Evolutionary conservation across 2,329 filamentous ascomycete genomes (phyloP).

Genomic region (Fusarium buxicola): DNA sequence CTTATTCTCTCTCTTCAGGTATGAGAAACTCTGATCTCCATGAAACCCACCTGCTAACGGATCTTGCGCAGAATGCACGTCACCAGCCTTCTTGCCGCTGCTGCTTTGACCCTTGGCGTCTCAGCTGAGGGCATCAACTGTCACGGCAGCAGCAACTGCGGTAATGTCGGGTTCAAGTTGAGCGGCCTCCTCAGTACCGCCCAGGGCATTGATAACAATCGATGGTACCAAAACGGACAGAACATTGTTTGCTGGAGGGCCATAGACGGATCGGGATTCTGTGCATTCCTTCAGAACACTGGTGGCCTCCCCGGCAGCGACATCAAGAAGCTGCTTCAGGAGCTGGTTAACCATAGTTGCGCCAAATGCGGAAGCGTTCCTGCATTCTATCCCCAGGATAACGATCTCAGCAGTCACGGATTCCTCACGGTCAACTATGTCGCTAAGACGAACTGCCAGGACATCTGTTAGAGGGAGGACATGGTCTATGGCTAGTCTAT

Average conservation of each 20-base stretch:
- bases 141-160: background rate
- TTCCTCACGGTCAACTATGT: background rate
- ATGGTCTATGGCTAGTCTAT: background rate
- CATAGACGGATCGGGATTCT: background rate
- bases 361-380: background rate
- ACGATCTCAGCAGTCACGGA: slow-evolving; percentile 11
- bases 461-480: too few species aligned
- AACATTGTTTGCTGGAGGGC: background rate
- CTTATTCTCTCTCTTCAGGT: too few species aligned
- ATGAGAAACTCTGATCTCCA: too few species aligned
- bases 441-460: background rate
- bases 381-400: background rate
- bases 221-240: background rate
- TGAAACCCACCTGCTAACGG: too few species aligned
- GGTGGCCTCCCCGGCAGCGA: background rate
- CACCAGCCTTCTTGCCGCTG: too few species aligned
- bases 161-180: background rate
- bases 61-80: too few species aligned
- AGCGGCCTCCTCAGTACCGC: background rate
- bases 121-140: background rate
- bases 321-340: background rate
- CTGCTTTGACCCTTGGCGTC: too few species aligned
- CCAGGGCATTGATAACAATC: background rate
- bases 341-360: background rate
- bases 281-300: background rate